Evolutionary conservation across 495 filamentous ascomycete genomes (phyloP).

Genomic region (Staphylotrichum longicolle): DNA sequence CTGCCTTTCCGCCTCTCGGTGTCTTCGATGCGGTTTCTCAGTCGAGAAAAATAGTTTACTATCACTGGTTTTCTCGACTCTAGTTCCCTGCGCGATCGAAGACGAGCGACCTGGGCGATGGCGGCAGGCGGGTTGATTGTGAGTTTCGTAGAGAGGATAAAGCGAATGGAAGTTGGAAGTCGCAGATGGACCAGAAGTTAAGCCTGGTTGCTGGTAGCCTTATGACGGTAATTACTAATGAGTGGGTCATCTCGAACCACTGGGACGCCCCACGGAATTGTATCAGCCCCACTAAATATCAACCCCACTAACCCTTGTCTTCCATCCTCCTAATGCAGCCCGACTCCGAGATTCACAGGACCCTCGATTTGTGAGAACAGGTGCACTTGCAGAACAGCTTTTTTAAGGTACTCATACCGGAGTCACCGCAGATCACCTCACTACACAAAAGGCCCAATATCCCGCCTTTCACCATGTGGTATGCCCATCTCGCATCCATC

Average conservation of each 20-base stretch:
- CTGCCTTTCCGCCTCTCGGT: constrained; percentile 1
- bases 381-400: too few species aligned
- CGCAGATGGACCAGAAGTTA: background rate
- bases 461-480: constrained; percentile 27
- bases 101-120: background rate
- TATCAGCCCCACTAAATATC: too few species aligned
- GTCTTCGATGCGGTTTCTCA: constrained; percentile 1
- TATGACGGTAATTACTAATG: background rate
- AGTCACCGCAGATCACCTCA: too few species aligned
- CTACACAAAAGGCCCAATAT: too few species aligned
- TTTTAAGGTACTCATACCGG: too few species aligned
- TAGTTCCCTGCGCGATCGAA: background rate
- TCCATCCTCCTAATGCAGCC: too few species aligned
- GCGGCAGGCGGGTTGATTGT: background rate
- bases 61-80: background rate
- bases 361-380: too few species aligned
- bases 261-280: too few species aligned
- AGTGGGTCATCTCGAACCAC: background rate
- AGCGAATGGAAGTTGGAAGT: constrained; percentile 2
- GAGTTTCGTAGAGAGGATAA: background rate
- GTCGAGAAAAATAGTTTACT: background rate
- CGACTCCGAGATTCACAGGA: too few species aligned
- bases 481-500: constrained; percentile 8
- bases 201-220: background rate
- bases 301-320: too few species aligned